Evolutionary conservation across 2,329 filamentous ascomycete species (phyloP), one percentile per base, ranked within the genome.

Genomic region (Trichoderma simmonsii): DNA sequence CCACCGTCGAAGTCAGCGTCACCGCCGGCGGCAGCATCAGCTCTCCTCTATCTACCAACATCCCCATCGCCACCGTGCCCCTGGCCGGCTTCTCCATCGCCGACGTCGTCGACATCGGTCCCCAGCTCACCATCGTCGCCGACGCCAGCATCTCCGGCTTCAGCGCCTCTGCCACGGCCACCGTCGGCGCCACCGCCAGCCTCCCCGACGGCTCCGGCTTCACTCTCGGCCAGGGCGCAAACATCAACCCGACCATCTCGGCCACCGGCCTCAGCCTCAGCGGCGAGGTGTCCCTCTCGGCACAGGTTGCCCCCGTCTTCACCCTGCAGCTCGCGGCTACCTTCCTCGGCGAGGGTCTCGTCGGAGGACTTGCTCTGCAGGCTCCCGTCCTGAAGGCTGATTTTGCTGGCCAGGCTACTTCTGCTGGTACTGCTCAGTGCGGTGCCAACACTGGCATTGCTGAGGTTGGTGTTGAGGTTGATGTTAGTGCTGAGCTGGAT

Each of bases 151-250:
- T 73, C 26, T 71, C 71, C 14, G 39, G 30, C 28, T 21, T 73
- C 36, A 60, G 28, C 39, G 71, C 51, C 9, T 21, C 60, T 6
- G 60, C 70, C 15, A 54, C 61, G 15, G 56, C 68, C 54, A 32
- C 39, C 8, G 51, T 71, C 30, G 71, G 71, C 14, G 61, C 61
- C 15, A 12, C 48, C 7, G 70, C 70, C 28, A 73, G 34, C 26
- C 61, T 73, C 14, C 71, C 71, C 34, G 71, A 73, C 36, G 71
- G 65, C 18, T 68, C 65, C 9, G 65, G 61, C 36, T 65, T 69
- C 34, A 39, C 43, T 1, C 51, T 73, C 43, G 43, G 59, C 30
- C 59, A 24, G 64, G 15, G 26, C 26, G 21, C 62, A 14, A 57
- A 68, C 57, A 28, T 72, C 21, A n/a, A 56, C 9, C 70, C 70